phyloP scores from a whole-genome alignment of 2,329 filamentous ascomycete species.

The Pezicula neosporulosa region DNA sequence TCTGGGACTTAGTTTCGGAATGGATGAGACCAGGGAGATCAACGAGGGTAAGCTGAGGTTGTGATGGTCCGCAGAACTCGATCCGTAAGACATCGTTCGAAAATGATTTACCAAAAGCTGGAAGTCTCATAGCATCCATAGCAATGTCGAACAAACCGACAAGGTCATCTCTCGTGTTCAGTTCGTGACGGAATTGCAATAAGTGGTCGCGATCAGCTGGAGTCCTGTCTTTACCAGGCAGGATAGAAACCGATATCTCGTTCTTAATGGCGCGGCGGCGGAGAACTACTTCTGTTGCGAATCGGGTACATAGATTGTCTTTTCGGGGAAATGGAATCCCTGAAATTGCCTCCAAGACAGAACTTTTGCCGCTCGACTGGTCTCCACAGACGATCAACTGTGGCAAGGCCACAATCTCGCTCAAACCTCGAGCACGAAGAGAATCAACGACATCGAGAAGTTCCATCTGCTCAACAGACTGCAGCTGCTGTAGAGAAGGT shows the following conservation, averaged over 20 bases:
- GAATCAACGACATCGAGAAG: conserved; percentile 54
- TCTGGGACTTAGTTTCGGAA: conserved; percentile 39
- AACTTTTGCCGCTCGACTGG: conserved; percentile 35
- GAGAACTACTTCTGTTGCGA: conserved; percentile 40
- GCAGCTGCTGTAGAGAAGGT: conserved; percentile 11
- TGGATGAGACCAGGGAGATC: conserved; percentile 56
- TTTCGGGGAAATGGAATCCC: conserved; percentile 35
- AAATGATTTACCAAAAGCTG: conserved; percentile 19
- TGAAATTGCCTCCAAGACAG: conserved; percentile 30
- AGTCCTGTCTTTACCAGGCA: conserved; percentile 6
- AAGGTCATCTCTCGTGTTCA: conserved; percentile 14
- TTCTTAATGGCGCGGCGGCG: conserved; percentile 5
- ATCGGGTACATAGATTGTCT: conserved; percentile 37
- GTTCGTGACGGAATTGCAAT: conserved; percentile 9
- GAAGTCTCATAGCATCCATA: conserved; percentile 11
- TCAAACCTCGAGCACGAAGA: conserved; percentile 33
- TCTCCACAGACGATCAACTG: conserved; percentile 32
- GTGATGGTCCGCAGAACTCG: conserved; percentile 23
- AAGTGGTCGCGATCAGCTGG: conserved; percentile 7
- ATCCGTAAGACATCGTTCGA: conserved; percentile 16
- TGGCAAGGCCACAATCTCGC: conserved; percentile 8
- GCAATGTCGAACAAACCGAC: conserved; percentile 15
- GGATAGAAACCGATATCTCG: conserved; percentile 9
- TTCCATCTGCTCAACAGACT: conserved; percentile 45
- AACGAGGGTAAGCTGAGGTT: conserved; percentile 53